Percentiles rank a stretch among this genome's conserved stretches.
phyloP scores from a whole-genome alignment of 1,139 yeast genomes.

The Debaryomycetaceae sp. region DNA sequence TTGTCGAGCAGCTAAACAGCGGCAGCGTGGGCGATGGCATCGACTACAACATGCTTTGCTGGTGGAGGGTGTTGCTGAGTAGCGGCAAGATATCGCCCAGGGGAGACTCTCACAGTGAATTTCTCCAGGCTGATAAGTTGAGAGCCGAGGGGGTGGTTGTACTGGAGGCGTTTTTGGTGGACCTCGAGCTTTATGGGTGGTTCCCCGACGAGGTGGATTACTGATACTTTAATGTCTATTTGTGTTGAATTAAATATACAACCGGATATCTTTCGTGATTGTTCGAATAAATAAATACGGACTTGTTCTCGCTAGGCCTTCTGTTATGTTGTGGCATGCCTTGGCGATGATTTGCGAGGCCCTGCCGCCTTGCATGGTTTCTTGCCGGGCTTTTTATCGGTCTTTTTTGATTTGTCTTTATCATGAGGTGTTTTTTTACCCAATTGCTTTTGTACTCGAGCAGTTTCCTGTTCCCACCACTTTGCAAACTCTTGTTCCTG shows the following conservation, averaged over 20 bases:
- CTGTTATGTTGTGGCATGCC: neutral
- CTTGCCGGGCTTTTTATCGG: neutral
- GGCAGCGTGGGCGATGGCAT: slow-evolving; percentile 15
- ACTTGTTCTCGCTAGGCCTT: slow-evolving; percentile 1
- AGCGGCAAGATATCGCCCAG: slow-evolving; percentile 62
- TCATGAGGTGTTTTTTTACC: slow-evolving; percentile 6
- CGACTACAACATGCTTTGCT: slow-evolving; percentile 49
- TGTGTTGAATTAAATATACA: neutral
- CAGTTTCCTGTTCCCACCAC: slow-evolving; percentile 81
- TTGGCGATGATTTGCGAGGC: neutral
- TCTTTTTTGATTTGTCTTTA: neutral
- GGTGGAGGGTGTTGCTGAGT: slow-evolving; percentile 76
- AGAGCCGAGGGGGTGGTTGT: slow-evolving; percentile 49
- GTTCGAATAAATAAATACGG: neutral
- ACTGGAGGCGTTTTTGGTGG: slow-evolving; percentile 34
- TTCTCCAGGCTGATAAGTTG: slow-evolving; percentile 46
- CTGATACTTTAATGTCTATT: slow-evolving; percentile 4
- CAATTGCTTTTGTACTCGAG: slow-evolving; percentile 52
- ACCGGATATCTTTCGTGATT: neutral
- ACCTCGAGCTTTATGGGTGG: slow-evolving; percentile 58
- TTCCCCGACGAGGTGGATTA: slow-evolving; percentile 51
- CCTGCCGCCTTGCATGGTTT: neutral
- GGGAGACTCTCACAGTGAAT: slow-evolving; percentile 38
- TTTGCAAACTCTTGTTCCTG: slow-evolving; percentile 74
- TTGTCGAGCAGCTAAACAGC: slow-evolving; percentile 20